A percentile compares a stretch with the other conserved stretches of the same genome.
phyloP scores from a whole-genome alignment of 2,329 filamentous ascomycete genomes.

The Penicillium sp. region DNA sequence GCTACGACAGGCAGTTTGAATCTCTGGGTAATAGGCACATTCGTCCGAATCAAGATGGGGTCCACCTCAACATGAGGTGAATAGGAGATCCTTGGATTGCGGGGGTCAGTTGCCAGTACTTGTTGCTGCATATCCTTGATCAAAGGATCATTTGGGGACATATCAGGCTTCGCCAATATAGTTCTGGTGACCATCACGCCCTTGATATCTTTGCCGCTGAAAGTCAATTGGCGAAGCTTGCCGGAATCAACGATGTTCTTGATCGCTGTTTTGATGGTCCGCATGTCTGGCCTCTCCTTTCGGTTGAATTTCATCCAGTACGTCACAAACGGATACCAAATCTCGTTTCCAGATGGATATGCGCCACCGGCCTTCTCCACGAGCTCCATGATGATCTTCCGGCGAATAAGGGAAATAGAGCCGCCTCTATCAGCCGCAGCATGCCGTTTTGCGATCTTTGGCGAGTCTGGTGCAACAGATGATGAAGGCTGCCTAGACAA shows the following conservation, averaged over 20 bases:
- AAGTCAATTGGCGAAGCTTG: conserved; percentile 53
- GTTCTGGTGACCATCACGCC: conserved; percentile 50
- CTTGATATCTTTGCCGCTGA: conserved; percentile 49
- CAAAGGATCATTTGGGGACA: conserved; percentile 45
- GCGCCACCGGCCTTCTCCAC: conserved; percentile 54
- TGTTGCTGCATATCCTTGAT: conserved; percentile 50
- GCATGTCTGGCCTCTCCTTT: conserved; percentile 49
- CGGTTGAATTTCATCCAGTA: conserved; percentile 51
- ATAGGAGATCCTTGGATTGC: conserved; percentile 41
- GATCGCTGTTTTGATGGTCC: conserved; percentile 52
- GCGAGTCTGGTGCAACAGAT: not conserved
- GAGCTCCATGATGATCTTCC: conserved; percentile 55
- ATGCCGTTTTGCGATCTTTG: conserved; percentile 12
- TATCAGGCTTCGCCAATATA: conserved; percentile 49
- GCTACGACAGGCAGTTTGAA: conserved; percentile 31
- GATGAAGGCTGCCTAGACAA: not conserved
- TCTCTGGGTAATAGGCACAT: conserved; percentile 8
- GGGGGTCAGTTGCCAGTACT: conserved; percentile 46
- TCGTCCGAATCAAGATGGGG: conserved; percentile 32
- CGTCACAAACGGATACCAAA: conserved; percentile 55
- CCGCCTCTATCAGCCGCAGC: conserved; percentile 36
- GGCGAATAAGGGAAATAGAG: conserved; percentile 45
- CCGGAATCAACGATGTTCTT: conserved; percentile 51
- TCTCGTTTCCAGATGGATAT: conserved; percentile 54
- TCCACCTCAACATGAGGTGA: conserved; percentile 44